Base-by-base conservation (phyloP, 2,329 filamentous ascomycete species). In the Zymoseptoria crescenta region DNA sequence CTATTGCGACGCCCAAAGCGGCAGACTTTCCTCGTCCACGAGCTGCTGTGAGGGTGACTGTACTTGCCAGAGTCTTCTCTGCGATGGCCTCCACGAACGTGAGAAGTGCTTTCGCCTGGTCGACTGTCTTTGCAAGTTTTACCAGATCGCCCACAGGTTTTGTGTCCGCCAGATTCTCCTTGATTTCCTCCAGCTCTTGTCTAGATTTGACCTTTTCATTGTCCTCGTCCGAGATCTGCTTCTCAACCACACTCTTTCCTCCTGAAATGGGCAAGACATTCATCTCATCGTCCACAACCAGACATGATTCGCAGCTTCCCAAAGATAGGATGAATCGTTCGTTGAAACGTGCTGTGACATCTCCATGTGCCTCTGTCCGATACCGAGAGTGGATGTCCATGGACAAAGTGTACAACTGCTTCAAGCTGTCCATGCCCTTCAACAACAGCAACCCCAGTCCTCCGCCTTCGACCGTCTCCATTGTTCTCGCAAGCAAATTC, bases 381-480 rank as follows among this genome's bases (percentile, higher is more conserved):
- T 97, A 99, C 73, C 94, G 83, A 57, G 92, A 91, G 77, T 99
- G 95, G 54, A 97, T 89, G 70, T 99, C 95, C 95, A 99, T 99
- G 29, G 90, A 92, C 71, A 99, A 75, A 52, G 91, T 96, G 77
- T 97, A 99, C 1, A 99, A 83, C 77, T 99, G 94, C 76, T 96
- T 96, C 79, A 99, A 79, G 74, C 91, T 96, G 74, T 81, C 94
- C 91, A 99, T 96, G 62, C 92, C 91, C 80, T 97, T 97, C 60
- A 99, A 78, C 62, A 99, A 80, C 65, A 99, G 77, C 51, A 99
- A 80, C 1, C 97, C 93, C 68, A 99, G 74, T 24, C 94, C 94
- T 64, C 94, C 94, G 65, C 95, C 94, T 75, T 99, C 93, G 4
- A 99, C 95, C 0, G 95, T 99, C 77, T 99, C 95, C 67, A 99